Conservation (phyloP, 208 protist species). For the Acanthamoeba castellanii region DNA sequence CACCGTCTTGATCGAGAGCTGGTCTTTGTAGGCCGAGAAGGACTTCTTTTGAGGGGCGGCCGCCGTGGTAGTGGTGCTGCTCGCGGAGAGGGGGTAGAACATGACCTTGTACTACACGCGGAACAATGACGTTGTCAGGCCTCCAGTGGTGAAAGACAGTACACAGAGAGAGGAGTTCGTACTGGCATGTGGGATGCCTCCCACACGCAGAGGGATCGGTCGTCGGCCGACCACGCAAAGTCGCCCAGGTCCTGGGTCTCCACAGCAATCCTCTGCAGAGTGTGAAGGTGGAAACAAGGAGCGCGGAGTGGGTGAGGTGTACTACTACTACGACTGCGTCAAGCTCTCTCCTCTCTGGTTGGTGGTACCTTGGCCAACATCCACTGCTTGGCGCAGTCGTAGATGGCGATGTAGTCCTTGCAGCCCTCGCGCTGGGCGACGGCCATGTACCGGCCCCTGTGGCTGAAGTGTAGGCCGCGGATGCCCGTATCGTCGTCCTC, state of each 20-base stretch:
- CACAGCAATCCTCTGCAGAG: neutral
- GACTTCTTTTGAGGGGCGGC: constrained; percentile 13
- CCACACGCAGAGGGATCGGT: constrained; percentile 48
- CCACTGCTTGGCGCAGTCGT: constrained; percentile 33
- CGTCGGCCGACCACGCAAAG: constrained; percentile 44
- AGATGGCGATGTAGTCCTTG: constrained; percentile 65
- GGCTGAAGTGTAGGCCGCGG: constrained; percentile 46
- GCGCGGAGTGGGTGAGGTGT: neutral
- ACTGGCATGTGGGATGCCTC: constrained; percentile 15
- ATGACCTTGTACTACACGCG: constrained; percentile 51
- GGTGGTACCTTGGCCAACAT: neutral
- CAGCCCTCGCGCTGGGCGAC: constrained; percentile 40
- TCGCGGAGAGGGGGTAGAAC: constrained; percentile 40
- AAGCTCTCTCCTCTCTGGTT: neutral
- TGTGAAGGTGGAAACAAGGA: neutral
- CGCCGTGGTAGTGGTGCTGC: neutral
- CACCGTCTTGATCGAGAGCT: constrained; percentile 38
- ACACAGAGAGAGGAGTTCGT: neutral
- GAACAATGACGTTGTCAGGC: too few species aligned
- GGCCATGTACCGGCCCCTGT: constrained; percentile 24
- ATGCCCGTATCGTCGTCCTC: neutral
- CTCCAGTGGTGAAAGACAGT: too few species aligned
- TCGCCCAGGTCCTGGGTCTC: constrained; percentile 27
- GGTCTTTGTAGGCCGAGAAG: constrained; percentile 50
- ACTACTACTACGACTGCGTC: neutral